Conservation (phyloP, 2,329 filamentous ascomycete genomes). For the Aspergillus sp. region DNA sequence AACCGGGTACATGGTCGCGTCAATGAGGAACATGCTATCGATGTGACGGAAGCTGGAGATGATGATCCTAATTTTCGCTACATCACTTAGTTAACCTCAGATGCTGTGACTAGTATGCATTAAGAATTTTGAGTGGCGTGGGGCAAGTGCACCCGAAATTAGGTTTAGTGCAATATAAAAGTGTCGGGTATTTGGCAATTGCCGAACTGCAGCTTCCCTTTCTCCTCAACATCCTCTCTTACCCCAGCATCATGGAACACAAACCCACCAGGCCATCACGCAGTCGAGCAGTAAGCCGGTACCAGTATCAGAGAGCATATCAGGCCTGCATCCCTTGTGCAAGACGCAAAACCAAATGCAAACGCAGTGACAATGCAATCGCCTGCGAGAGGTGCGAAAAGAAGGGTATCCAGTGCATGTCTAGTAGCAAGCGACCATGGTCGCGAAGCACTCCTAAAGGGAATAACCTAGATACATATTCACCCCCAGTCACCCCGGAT, state of each 20-base stretch:
- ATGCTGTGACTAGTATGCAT: no score
- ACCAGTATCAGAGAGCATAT: slow-evolving; percentile 49
- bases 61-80: slow-evolving; percentile 25
- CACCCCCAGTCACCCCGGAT: not conserved
- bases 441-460: slow-evolving; percentile 13
- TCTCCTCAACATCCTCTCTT: not conserved
- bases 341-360: slow-evolving; percentile 49
- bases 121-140: no score
- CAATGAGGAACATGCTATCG: slow-evolving; percentile 16
- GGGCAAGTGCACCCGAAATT: not conserved
- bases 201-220: not conserved
- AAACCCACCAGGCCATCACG: slow-evolving; percentile 12
- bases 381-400: slow-evolving; percentile 44
- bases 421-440: slow-evolving; percentile 32
- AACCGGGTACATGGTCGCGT: slow-evolving; percentile 26
- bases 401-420: slow-evolving; percentile 47
- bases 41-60: slow-evolving; percentile 29
- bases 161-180: not conserved
- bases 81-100: slow-evolving; percentile 14
- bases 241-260: not conserved
- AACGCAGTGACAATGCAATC: slow-evolving; percentile 36
- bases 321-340: slow-evolving; percentile 52
- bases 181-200: not conserved
- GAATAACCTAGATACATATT: not conserved
- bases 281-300: slow-evolving; percentile 20